These are phyloP conservation scores for Rhodocollybia butyracea DNA, from an alignment of 768 basidiomycete species.

Conservation along the genomic window DNA sequence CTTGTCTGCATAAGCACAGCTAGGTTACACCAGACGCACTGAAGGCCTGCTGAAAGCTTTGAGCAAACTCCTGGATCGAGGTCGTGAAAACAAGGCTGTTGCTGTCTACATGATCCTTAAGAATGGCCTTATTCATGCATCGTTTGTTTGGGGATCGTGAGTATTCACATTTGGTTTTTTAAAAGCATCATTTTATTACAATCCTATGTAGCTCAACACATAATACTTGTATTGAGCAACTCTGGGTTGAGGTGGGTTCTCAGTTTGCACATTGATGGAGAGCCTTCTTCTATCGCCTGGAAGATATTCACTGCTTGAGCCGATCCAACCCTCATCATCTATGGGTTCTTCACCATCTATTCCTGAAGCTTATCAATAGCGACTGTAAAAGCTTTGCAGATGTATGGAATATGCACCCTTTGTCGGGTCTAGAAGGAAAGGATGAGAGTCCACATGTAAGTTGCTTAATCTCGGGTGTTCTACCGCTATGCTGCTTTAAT, in stretches of 20 bases:
- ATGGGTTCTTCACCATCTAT: slow-evolving; percentile 20
- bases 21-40: too few relatives aligned
- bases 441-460: slow-evolving; percentile 16
- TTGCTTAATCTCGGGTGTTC: slow-evolving; percentile 6
- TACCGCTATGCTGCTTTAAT: slow-evolving; percentile 16
- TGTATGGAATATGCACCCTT: slow-evolving; percentile 29
- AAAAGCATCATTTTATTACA: background rate
- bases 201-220: slow-evolving; percentile 10
- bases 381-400: slow-evolving; percentile 24
- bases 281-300: slow-evolving; percentile 13
- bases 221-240: slow-evolving; percentile 15
- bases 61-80: too few relatives aligned
- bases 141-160: slow-evolving; percentile 24
- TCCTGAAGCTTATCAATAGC: slow-evolving; percentile 23
- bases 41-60: too few relatives aligned
- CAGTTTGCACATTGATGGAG: slow-evolving; percentile 15
- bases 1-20: too few relatives aligned
- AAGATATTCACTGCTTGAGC: slow-evolving; percentile 10
- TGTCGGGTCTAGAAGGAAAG: slow-evolving; percentile 18
- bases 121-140: slow-evolving; percentile 17
- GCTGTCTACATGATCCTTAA: slow-evolving; percentile 21
- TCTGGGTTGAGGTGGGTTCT: slow-evolving; percentile 13
- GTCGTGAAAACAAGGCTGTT: slow-evolving; percentile 21
- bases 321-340: slow-evolving; percentile 10
- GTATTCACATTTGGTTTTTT: background rate